Evolutionary conservation across 345 rosid genomes (phyloP).

Genomic region (Conringia planisiliqua): DNA sequence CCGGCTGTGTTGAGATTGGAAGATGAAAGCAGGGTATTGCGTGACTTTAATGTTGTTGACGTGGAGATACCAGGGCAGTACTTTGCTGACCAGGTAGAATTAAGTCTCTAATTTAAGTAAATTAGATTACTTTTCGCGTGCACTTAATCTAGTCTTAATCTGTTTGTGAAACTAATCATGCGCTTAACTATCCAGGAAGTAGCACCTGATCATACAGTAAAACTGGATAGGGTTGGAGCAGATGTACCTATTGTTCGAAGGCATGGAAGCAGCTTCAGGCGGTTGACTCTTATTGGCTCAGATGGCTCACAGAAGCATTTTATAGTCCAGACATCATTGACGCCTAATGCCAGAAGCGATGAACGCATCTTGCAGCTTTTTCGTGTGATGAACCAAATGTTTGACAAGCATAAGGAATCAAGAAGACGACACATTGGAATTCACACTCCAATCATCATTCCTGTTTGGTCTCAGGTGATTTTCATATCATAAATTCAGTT

Average conservation of each 20-base stretch:
- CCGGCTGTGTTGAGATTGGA: slow-evolving; percentile 94
- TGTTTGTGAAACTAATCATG: slow-evolving; percentile 19
- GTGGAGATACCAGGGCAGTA: slow-evolving; percentile 99
- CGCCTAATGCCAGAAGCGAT: slow-evolving; percentile 98
- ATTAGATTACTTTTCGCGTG: slow-evolving; percentile 7
- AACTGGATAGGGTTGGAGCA: slow-evolving; percentile 90
- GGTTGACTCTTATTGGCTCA: slow-evolving; percentile 90
- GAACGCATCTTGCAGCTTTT: slow-evolving; percentile 96
- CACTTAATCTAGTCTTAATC: background rate
- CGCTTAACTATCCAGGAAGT: slow-evolving; percentile 59
- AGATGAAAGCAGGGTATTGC: slow-evolving; percentile 92
- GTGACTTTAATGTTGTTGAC: slow-evolving; percentile 94
- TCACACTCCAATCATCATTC: slow-evolving; percentile 96
- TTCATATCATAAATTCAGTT: background rate
- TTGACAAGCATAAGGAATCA: slow-evolving; percentile 97
- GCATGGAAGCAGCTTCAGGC: slow-evolving; percentile 99
- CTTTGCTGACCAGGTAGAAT: slow-evolving; percentile 86
- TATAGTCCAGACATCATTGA: slow-evolving; percentile 96
- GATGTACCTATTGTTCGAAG: slow-evolving; percentile 95
- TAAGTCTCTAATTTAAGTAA: slow-evolving; percentile 3
- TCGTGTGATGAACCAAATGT: slow-evolving; percentile 99
- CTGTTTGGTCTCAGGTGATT: slow-evolving; percentile 98
- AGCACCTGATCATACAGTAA: slow-evolving; percentile 89
- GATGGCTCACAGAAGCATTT: slow-evolving; percentile 97
- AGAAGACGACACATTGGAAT: slow-evolving; percentile 83